Conservation (phyloP, 2,329 filamentous ascomycete species). For the Microascus cirrosus region DNA sequence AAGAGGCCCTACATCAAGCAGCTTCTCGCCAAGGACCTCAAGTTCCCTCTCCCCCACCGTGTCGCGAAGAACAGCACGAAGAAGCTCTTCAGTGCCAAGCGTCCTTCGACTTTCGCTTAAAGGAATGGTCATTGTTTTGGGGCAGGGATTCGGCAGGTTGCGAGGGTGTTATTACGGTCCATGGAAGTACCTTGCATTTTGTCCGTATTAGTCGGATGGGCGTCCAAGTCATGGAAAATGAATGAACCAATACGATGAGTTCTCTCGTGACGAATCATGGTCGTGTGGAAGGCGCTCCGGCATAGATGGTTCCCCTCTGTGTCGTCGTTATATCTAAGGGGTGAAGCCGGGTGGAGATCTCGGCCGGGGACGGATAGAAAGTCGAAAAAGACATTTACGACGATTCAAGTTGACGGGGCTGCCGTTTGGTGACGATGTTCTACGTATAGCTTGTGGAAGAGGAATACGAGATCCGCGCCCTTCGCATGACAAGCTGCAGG, state of each 20-base stretch:
- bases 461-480: background rate
- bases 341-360: background rate
- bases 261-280: conserved; percentile 1
- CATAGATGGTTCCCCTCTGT: background rate
- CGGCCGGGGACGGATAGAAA: background rate
- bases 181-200: conserved; percentile 49
- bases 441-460: background rate
- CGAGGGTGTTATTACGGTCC: conserved; percentile 50
- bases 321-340: background rate
- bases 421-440: background rate
- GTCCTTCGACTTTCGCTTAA: conserved; percentile 97
- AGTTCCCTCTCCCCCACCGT: conserved; percentile 98
- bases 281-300: background rate
- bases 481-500: background rate
- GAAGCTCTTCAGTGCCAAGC: conserved; percentile 87
- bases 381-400: background rate
- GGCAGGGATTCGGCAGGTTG: conserved; percentile 38
- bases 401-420: background rate
- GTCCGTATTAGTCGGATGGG: conserved; percentile 9
- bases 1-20: conserved; percentile 99
- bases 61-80: conserved; percentile 69
- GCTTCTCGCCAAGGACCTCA: conserved; percentile 87
- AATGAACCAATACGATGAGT: conserved; percentile 5
- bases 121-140: conserved; percentile 31
- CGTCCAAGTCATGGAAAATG: conserved; percentile 7